A percentile compares a stretch with the other conserved stretches of the same genome.
phyloP scores from a whole-genome alignment of 2,329 filamentous ascomycete species.

The Fusarium albidum region DNA sequence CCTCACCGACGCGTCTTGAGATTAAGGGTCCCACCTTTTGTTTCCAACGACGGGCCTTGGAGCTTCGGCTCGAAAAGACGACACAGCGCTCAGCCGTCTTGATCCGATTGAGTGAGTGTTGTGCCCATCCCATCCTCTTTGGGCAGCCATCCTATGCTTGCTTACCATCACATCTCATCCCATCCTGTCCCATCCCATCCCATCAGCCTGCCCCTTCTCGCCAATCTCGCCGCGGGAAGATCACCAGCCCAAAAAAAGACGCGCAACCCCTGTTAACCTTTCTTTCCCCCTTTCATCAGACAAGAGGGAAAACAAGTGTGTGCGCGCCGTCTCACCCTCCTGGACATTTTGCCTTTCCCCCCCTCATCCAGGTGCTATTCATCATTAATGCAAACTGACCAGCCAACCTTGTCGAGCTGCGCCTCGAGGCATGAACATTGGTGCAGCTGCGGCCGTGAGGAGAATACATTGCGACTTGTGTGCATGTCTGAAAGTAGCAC shows the following conservation, averaged over 20 bases:
- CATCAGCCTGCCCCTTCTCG: slow-evolving; percentile 33
- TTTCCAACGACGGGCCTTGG: slow-evolving; percentile 19
- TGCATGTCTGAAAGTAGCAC: too few relatives aligned
- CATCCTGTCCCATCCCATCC: too few relatives aligned
- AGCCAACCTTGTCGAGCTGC: slow-evolving; percentile 27
- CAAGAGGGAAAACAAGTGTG: slow-evolving; percentile 8
- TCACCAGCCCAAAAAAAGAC: slow-evolving; percentile 33
- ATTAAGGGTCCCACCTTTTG: slow-evolving; percentile 34
- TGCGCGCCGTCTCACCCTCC: slow-evolving; percentile 7
- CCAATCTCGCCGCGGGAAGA: slow-evolving; percentile 41
- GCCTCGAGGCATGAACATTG: slow-evolving; percentile 17
- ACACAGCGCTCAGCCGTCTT: background rate
- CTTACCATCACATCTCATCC: slow-evolving; percentile 8
- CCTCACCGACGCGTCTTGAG: slow-evolving; percentile 38
- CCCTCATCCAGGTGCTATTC: too few relatives aligned
- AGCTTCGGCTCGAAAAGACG: slow-evolving; percentile 19
- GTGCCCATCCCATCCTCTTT: slow-evolving; percentile 8
- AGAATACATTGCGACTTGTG: background rate
- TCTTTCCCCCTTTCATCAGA: slow-evolving; percentile 10
- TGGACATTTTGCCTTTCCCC: background rate
- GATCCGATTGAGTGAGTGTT: background rate
- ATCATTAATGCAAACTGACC: slow-evolving; percentile 11
- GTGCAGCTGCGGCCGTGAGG: background rate
- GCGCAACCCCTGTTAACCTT: slow-evolving; percentile 29
- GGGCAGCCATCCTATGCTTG: slow-evolving; percentile 3